Evolutionary conservation across 352 stramenopile species (phyloP).

Genomic region (Phytophthora pistaciae): DNA sequence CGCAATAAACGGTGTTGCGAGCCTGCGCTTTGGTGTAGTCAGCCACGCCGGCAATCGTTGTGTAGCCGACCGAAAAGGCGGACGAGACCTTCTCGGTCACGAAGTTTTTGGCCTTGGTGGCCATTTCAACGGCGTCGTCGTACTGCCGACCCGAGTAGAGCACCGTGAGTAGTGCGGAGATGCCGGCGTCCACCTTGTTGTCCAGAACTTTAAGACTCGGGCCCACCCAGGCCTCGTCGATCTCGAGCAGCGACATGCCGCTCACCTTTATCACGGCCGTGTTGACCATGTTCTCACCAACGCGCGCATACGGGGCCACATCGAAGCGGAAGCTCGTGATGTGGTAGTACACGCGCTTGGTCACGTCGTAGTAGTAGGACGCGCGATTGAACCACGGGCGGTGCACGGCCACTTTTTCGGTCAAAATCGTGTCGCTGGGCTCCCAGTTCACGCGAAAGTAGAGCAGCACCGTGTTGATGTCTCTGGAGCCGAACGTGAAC

Average conservation of each 20-base stretch:
- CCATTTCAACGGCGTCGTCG: not conserved
- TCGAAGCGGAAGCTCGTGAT: conserved; percentile 70
- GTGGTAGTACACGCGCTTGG: conserved; percentile 80
- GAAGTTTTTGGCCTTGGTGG: not conserved
- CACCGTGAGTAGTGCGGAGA: not conserved
- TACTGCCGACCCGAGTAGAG: not conserved
- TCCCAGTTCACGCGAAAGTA: conserved; percentile 23
- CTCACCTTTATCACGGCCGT: conserved; percentile 59
- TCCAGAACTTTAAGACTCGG: conserved; percentile 63
- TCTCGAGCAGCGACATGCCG: conserved; percentile 58
- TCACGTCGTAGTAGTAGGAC: conserved; percentile 80
- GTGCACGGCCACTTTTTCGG: conserved; percentile 1
- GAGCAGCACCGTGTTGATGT: conserved; percentile 32
- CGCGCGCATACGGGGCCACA: conserved; percentile 58
- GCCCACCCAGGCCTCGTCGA: conserved; percentile 57
- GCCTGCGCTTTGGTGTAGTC: not conserved
- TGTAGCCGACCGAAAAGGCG: not conserved
- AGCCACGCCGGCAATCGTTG: not conserved
- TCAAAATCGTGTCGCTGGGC: not conserved
- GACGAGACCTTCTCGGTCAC: not conserved
- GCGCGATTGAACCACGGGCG: conserved; percentile 64
- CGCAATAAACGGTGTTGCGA: not conserved
- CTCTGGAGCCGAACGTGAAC: conserved; percentile 50
- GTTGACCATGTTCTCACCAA: conserved; percentile 69
- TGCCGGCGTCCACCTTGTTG: conserved; percentile 56